phyloP scores from a whole-genome alignment of 2,329 filamentous ascomycete species.

The Trichophyton equinum region DNA sequence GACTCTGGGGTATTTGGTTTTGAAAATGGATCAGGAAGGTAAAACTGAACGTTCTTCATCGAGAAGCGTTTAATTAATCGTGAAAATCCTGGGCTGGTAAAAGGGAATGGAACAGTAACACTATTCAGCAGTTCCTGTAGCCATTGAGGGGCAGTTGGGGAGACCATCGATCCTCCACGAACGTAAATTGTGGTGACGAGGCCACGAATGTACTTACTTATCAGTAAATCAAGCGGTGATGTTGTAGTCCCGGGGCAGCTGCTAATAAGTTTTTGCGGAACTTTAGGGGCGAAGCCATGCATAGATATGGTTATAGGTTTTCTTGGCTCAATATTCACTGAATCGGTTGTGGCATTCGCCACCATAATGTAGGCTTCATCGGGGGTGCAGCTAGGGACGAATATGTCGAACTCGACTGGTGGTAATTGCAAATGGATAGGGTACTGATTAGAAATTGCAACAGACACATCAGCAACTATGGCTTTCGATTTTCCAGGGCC shows the following conservation, averaged over 20 bases:
- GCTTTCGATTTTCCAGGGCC: slow-evolving; percentile 45
- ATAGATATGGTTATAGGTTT: slow-evolving; percentile 56
- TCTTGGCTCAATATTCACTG: slow-evolving; percentile 55
- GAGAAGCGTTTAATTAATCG: slow-evolving; percentile 80
- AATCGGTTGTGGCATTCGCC: slow-evolving; percentile 58
- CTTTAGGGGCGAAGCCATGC: slow-evolving; percentile 55
- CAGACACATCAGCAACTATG: slow-evolving; percentile 67
- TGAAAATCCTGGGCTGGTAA: slow-evolving; percentile 70
- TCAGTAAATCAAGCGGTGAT: slow-evolving; percentile 72
- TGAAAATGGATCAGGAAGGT: slow-evolving; percentile 66
- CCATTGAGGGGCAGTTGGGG: slow-evolving; percentile 64
- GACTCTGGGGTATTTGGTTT: slow-evolving; percentile 60
- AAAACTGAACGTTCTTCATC: slow-evolving; percentile 72
- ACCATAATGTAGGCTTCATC: slow-evolving; percentile 64
- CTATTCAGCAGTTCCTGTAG: slow-evolving; percentile 66
- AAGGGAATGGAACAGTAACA: slow-evolving; percentile 70
- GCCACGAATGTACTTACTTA: slow-evolving; percentile 72
- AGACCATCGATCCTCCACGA: slow-evolving; percentile 58
- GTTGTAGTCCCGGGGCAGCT: slow-evolving; percentile 63
- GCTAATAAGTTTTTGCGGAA: slow-evolving; percentile 60
- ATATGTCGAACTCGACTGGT: slow-evolving; percentile 67
- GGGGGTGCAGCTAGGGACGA: slow-evolving; percentile 67
- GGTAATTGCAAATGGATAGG: slow-evolving; percentile 67
- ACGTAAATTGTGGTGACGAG: slow-evolving; percentile 69
- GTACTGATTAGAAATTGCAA: slow-evolving; percentile 62